Evolutionary conservation across 805 yeast species (phyloP).

Genomic region (Metschnikowia sp.): DNA sequence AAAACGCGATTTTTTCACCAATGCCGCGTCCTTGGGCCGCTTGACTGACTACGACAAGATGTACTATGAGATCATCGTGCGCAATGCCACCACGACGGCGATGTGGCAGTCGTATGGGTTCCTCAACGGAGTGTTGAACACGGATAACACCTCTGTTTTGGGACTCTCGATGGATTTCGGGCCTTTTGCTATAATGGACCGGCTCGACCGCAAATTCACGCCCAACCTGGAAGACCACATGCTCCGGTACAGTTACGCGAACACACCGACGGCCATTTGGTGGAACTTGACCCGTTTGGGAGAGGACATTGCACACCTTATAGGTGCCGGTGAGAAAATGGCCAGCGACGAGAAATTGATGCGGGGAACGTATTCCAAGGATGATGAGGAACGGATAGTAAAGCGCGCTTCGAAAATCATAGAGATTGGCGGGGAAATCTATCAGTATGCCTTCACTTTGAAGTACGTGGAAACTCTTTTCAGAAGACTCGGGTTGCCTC

Average conservation of each 20-base stretch:
- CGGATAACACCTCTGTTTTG: conserved; percentile 87
- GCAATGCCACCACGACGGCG: conserved; percentile 77
- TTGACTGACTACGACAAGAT: conserved; percentile 64
- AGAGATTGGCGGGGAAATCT: conserved; percentile 60
- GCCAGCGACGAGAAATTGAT: conserved; percentile 33
- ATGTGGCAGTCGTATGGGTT: conserved; percentile 91
- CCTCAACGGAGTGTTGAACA: conserved; percentile 88
- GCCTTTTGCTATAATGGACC: conserved; percentile 89
- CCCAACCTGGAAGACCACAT: conserved; percentile 85
- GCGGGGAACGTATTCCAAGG: conserved; percentile 34
- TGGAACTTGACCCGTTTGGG: conserved; percentile 88
- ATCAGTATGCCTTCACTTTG: conserved; percentile 56
- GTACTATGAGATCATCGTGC: conserved; percentile 64
- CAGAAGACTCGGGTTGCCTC: conserved; percentile 63
- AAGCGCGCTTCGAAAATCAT: conserved; percentile 64
- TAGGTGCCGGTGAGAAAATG: conserved; percentile 65
- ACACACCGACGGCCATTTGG: conserved; percentile 85
- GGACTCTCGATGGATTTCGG: conserved; percentile 93
- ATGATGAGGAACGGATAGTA: conserved; percentile 48
- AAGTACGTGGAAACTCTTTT: conserved; percentile 57
- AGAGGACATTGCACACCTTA: conserved; percentile 74
- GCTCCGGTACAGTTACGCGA: conserved; percentile 72
- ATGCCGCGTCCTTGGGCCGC: conserved; percentile 27
- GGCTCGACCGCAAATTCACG: conserved; percentile 74
- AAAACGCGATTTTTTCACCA: conserved; percentile 20